These are phyloP conservation scores for Tagetes patula DNA, from an alignment of 129 eudicot species.

Conservation along the genomic window DNA sequence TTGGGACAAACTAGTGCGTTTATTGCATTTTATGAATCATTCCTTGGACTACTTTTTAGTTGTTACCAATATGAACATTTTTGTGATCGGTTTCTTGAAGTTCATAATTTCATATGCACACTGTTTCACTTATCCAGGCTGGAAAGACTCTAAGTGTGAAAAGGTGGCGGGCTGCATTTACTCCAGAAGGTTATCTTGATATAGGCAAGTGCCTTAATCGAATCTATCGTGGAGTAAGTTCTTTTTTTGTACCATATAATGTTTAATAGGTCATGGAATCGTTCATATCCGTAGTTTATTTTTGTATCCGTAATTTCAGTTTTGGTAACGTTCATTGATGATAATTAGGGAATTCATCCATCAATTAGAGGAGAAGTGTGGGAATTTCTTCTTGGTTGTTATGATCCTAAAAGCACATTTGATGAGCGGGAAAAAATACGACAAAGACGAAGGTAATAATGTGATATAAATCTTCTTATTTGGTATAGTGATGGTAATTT, in stretches of 20 bases:
- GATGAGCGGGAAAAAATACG: conserved; percentile 85
- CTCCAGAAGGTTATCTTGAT: conserved; percentile 81
- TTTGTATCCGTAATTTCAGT: conserved; percentile 13
- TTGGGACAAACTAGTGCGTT: not conserved
- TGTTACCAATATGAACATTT: not conserved
- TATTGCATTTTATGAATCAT: not conserved
- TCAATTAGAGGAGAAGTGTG: conserved; percentile 97
- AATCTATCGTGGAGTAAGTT: conserved; percentile 83
- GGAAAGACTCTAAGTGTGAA: conserved; percentile 87
- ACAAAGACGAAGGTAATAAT: conserved; percentile 63
- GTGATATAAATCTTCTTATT: not conserved
- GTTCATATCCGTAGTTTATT: conserved; percentile 1
- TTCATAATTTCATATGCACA: conserved; percentile 25
- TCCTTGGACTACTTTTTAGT: not conserved
- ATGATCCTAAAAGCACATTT: conserved; percentile 78
- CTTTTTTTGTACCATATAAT: conserved; percentile 8
- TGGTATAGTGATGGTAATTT: conserved; percentile 5
- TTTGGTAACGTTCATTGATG: conserved; percentile 22
- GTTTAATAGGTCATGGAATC: conserved; percentile 1
- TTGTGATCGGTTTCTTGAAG: conserved; percentile 2
- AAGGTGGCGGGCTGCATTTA: conserved; percentile 87
- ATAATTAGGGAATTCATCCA: conserved; percentile 88
- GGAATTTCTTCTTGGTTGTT: conserved; percentile 95
- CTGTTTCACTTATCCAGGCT: conserved; percentile 43
- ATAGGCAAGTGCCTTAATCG: conserved; percentile 85